Evolutionary conservation across 805 yeast species (phyloP), one percentile per base, ranked within the genome.

Genomic region (Sugiyamaella boreocaroliniensis): DNA sequence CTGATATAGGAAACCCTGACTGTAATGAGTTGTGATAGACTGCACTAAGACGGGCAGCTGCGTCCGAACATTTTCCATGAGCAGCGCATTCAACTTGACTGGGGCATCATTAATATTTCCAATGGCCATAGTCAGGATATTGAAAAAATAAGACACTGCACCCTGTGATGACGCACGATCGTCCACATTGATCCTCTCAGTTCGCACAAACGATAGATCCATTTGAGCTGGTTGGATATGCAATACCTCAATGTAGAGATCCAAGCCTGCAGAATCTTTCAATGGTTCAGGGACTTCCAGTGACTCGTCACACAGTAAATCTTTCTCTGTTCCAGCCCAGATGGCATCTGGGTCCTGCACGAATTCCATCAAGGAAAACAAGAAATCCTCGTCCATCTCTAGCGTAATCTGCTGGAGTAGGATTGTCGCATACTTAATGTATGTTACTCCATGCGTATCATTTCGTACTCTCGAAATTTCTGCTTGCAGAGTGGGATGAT

Each of bases 91-190:
- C 65, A 93, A 72, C 62, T 85, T 80, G 44, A 93, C 86, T 1
- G 98, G 98, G 0, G 99, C 99, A 68, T 93, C 97, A 65, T 92
- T 92, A 55, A 95, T 87, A 66, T 92, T 93, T 22, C 98, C 99
- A 57, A 93, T 80, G 0, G 99, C 96, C 97, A 92, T 90, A 0
- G 97, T 89, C 55, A 93, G 72, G 40, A 92, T 82, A 66, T 93
- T 89, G 59, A 88, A 75, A 57, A 89, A 81, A 66, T 86, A 85
- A 78, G 84, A 78, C 48, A 90, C 65, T 0, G 93, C 74, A 58
- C 82, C 84, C 45, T 81, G 82, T 2, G 86, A 72, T 0, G 74
- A 70, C 11, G 82, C 77, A 40, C 77, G 77, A 51, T 83, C 88
- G 51, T 81, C 86, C 4, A 79, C 82, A 63, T 82, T 80, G 32